Conservation (phyloP, 441 rosid species). For the Theobroma grandiflorum region DNA sequence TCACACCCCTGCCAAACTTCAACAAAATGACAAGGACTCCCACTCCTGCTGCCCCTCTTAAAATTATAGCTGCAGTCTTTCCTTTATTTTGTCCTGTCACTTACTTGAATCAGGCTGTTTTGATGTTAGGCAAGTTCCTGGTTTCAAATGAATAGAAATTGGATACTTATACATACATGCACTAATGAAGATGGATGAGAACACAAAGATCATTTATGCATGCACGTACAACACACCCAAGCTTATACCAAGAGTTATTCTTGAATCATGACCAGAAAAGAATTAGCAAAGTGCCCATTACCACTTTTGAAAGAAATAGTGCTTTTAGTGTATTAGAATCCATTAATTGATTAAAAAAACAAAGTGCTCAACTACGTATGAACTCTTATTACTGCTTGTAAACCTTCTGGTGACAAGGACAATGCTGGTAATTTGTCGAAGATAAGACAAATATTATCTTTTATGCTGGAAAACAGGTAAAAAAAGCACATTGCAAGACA, state of each 20-base stretch:
- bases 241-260: background rate
- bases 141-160: conserved; percentile 1
- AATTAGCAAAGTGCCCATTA: too few species aligned
- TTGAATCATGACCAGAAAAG: background rate
- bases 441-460: background rate
- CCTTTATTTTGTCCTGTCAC: conserved; percentile 67
- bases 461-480: background rate
- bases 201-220: background rate
- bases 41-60: conserved; percentile 94
- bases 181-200: background rate
- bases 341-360: background rate
- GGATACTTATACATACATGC: background rate
- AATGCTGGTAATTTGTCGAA: conserved; percentile 9
- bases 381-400: background rate
- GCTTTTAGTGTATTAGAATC: conserved; percentile 7
- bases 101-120: conserved; percentile 6
- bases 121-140: conserved; percentile 4
- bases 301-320: too few species aligned
- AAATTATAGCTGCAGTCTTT: conserved; percentile 93
- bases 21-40: conserved; percentile 85
- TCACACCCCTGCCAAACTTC: conserved; percentile 74
- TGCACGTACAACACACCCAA: background rate
- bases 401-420: background rate
- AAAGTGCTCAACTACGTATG: background rate
- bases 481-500: background rate